A percentile compares a stretch with the other conserved stretches of the same genome.
phyloP scores from a whole-genome alignment of 306 rosid genomes.

The Pueraria montana region DNA sequence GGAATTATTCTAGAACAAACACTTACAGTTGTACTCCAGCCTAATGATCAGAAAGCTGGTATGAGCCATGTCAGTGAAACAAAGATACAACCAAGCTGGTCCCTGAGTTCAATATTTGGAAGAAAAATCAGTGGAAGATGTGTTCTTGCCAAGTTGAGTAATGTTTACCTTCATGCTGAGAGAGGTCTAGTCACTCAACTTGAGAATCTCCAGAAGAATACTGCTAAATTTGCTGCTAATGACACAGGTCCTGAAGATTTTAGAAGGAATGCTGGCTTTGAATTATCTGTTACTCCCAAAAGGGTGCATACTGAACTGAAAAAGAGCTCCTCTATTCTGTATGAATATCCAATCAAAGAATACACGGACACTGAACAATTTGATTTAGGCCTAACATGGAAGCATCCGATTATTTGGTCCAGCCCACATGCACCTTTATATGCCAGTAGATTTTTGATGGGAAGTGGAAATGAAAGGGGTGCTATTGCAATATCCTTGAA shows the following conservation, averaged over 20 bases:
- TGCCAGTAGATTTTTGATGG: constrained; percentile 87
- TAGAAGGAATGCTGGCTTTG: constrained; percentile 66
- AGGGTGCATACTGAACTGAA: constrained; percentile 66
- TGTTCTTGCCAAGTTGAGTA: constrained; percentile 83
- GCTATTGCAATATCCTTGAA: constrained; percentile 87
- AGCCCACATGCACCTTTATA: constrained; percentile 79
- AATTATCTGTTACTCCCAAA: constrained; percentile 76
- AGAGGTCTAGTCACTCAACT: constrained; percentile 66
- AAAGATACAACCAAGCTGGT: constrained; percentile 87
- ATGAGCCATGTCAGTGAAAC: constrained; percentile 49
- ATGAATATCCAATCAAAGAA: constrained; percentile 71
- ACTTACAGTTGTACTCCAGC: constrained; percentile 88
- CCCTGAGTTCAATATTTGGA: constrained; percentile 86
- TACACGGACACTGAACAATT: constrained; percentile 62
- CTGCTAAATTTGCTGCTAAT: constrained; percentile 44
- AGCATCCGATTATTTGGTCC: constrained; percentile 80
- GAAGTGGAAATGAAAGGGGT: constrained; percentile 97
- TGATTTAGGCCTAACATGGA: constrained; percentile 89
- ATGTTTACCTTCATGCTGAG: constrained; percentile 80
- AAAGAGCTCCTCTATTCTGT: constrained; percentile 63
- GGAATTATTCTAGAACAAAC: constrained; percentile 82
- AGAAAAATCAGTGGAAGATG: constrained; percentile 78
- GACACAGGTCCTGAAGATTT: constrained; percentile 55
- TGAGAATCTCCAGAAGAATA: constrained; percentile 62
- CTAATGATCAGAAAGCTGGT: constrained; percentile 56